Conservation (phyloP, 768 basidiomycete genomes). For the Xerocomellus intermedius region DNA sequence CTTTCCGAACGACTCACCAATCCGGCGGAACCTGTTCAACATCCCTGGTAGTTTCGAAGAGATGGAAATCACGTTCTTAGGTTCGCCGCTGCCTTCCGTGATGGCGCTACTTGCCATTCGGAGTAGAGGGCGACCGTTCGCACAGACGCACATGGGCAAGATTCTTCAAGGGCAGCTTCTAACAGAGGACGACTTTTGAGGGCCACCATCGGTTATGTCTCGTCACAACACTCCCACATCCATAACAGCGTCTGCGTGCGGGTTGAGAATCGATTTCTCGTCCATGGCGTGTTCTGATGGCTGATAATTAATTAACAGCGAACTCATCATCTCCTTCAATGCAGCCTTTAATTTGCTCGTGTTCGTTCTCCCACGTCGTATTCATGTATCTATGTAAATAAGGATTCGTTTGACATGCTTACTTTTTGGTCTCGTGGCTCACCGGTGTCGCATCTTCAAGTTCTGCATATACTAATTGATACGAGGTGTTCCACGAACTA, state of each 20-base stretch:
- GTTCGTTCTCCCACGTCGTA: neutral
- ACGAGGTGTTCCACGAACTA: no score
- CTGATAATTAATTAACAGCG: neutral
- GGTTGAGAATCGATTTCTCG: neutral
- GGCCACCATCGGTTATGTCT: neutral
- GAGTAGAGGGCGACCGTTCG: neutral
- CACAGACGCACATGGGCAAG: neutral
- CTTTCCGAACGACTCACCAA: neutral
- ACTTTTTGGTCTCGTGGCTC: no score
- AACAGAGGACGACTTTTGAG: neutral
- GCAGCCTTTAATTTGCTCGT: no score
- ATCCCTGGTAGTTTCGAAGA: neutral
- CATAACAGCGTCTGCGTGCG: neutral
- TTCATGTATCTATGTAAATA: no score
- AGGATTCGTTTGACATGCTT: no score
- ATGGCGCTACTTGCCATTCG: neutral
- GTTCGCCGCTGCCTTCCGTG: neutral
- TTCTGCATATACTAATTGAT: no score
- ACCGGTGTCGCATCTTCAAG: no score
- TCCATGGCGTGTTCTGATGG: neutral
- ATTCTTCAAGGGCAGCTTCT: neutral
- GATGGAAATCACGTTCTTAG: neutral
- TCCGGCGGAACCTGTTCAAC: neutral
- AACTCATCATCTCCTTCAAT: neutral
- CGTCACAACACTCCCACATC: no score